Evolutionary conservation across 148 eudicot species (phyloP).

Genomic region (Camellia lanceoleosa): DNA sequence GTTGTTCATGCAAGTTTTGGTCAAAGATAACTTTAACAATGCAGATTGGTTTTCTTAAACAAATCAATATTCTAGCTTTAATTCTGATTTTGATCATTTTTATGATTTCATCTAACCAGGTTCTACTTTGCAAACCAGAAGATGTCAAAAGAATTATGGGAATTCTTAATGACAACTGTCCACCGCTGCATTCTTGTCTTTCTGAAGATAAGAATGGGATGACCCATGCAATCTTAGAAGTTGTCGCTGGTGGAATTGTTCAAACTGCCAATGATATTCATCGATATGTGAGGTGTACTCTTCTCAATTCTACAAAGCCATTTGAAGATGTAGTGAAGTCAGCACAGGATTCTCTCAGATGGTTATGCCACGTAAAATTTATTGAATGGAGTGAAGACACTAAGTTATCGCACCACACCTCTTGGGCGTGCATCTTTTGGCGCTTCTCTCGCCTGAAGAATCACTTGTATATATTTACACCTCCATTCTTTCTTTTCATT

Average conservation of each 20-base stretch:
- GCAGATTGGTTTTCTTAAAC: conserved; percentile 9
- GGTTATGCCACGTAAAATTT: conserved; percentile 91
- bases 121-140: conserved; percentile 87
- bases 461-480: conserved; percentile 65
- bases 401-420: conserved; percentile 80
- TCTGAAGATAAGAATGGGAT: conserved; percentile 99
- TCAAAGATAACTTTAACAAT: neutral
- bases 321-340: conserved; percentile 97
- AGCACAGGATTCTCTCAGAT: conserved; percentile 92
- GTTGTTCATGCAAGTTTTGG: neutral
- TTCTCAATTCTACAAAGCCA: conserved; percentile 93
- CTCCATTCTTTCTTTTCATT: neutral
- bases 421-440: conserved; percentile 96
- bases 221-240: conserved; percentile 99
- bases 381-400: conserved; percentile 96
- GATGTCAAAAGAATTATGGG: conserved; percentile 67
- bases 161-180: conserved; percentile 85
- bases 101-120: conserved; percentile 36
- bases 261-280: conserved; percentile 94
- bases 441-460: conserved; percentile 96
- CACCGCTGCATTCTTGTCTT: conserved; percentile 93
- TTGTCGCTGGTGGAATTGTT: conserved; percentile 96
- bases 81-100: neutral
- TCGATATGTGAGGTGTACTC: conserved; percentile 96
- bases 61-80: neutral